Conservation (phyloP, 192 early-diverging fungal genomes). For the Umbelopsis vinacea region DNA sequence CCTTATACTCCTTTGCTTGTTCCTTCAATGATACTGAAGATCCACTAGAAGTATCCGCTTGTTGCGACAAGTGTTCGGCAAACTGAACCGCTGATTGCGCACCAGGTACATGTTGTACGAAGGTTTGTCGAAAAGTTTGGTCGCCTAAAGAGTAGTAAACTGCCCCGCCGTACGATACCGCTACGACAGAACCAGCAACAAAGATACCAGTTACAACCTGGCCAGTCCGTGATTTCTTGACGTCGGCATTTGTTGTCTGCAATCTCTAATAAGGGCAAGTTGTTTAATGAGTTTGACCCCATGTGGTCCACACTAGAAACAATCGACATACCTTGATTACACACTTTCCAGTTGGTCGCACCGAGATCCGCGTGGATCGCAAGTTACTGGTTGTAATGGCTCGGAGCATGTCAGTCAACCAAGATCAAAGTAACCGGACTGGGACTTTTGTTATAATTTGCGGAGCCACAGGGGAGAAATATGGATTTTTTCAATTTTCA, state of each 20-base stretch:
- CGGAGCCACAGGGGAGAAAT: no score
- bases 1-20: conserved; percentile 40
- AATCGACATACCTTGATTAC: neutral
- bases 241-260: neutral
- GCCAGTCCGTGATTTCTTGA: neutral
- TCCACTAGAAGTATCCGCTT: conserved; percentile 31
- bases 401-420: conserved; percentile 2
- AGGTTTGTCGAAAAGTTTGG: conserved; percentile 61
- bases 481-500: no score
- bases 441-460: no score
- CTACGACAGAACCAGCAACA: neutral
- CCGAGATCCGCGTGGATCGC: conserved; percentile 11
- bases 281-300: neutral
- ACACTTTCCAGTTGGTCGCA: neutral
- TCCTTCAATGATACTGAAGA: conserved; percentile 21
- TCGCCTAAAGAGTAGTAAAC: conserved; percentile 53
- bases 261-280: neutral
- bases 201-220: neutral
- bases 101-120: conserved; percentile 63
- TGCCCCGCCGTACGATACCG: conserved; percentile 48
- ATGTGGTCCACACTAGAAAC: neutral
- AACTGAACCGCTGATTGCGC: conserved; percentile 58
- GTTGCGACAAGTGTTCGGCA: conserved; percentile 45
- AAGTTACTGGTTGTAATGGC: neutral
- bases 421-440: no score